Evolutionary conservation across 2,329 filamentous ascomycete genomes (phyloP).

Genomic region (Coleophoma cylindrospora): DNA sequence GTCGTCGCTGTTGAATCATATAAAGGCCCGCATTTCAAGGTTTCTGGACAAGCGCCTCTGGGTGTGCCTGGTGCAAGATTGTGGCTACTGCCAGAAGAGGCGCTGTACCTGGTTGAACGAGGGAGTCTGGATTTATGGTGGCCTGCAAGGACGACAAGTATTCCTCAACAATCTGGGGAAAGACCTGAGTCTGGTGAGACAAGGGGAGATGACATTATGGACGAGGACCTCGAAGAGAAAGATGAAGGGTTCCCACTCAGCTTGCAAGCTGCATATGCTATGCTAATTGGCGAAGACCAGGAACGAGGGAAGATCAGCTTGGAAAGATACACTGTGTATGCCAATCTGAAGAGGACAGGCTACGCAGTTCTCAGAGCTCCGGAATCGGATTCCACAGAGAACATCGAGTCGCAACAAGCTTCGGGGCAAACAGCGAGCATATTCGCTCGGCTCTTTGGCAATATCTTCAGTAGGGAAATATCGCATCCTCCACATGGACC

Average conservation of each 20-base stretch:
- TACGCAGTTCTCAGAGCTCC: conserved; percentile 75
- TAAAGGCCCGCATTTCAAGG: conserved; percentile 68
- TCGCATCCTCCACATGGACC: conserved; percentile 39
- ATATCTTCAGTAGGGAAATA: conserved; percentile 18
- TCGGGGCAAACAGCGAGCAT: conserved; percentile 13
- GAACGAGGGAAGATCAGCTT: conserved; percentile 57
- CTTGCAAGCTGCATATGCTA: conserved; percentile 83
- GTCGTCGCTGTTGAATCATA: conserved; percentile 67
- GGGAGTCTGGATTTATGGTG: conserved; percentile 85
- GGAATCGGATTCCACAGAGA: conserved; percentile 34
- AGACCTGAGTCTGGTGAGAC: conserved; percentile 24
- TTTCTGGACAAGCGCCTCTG: conserved; percentile 64
- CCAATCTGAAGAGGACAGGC: conserved; percentile 75
- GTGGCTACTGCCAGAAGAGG: conserved; percentile 90
- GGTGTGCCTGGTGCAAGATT: conserved; percentile 56
- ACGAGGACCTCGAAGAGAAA: conserved; percentile 39
- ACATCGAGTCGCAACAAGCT: conserved; percentile 8
- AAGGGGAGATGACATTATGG: conserved; percentile 14
- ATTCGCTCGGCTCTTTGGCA: conserved; percentile 25
- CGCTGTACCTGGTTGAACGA: conserved; percentile 82
- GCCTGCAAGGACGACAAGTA: conserved; percentile 53
- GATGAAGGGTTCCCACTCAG: conserved; percentile 76
- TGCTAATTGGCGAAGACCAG: conserved; percentile 69
- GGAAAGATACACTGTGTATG: conserved; percentile 84
- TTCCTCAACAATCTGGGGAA: conserved; percentile 11